Evolutionary conservation across 2,329 filamentous ascomycete genomes (phyloP).

Genomic region (Hypoxylon sp.): DNA sequence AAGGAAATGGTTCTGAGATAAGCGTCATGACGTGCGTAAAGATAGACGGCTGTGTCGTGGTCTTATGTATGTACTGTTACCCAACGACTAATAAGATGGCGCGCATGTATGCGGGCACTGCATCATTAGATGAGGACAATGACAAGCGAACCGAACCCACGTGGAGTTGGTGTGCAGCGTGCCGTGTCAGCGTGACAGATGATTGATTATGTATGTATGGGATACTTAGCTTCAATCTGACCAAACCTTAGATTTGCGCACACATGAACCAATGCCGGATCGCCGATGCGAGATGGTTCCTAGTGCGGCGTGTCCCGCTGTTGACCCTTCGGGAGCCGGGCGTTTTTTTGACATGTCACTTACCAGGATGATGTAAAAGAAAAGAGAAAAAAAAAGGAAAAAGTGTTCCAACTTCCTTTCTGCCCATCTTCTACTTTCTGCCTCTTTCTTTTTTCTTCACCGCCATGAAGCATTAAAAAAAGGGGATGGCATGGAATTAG

Average conservation of each 20-base stretch:
- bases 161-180: slow-evolving; percentile 34
- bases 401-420: slow-evolving; percentile 10
- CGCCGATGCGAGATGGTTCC: slow-evolving; percentile 43
- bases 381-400: slow-evolving; percentile 2
- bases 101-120: slow-evolving; percentile 17
- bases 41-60: slow-evolving; percentile 19
- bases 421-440: slow-evolving; percentile 7
- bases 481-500: slow-evolving; percentile 8
- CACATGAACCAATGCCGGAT: slow-evolving; percentile 37
- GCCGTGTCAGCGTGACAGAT: slow-evolving; percentile 31
- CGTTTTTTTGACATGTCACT: slow-evolving; percentile 35
- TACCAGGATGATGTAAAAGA: slow-evolving; percentile 34
- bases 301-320: slow-evolving; percentile 35
- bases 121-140: slow-evolving; percentile 21
- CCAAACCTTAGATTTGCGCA: slow-evolving; percentile 39
- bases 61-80: slow-evolving; percentile 34
- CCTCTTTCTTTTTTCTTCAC: slow-evolving; percentile 27
- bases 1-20: slow-evolving; percentile 45
- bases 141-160: slow-evolving; percentile 37
- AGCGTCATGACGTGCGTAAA: slow-evolving; percentile 41
- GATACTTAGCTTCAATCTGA: slow-evolving; percentile 36
- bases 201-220: slow-evolving; percentile 28
- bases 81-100: slow-evolving; percentile 22
- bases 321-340: slow-evolving; percentile 7
- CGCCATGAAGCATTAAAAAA: slow-evolving; percentile 18